These are phyloP conservation scores for Zygosaccharomyces gambellarensis DNA, from an alignment of 805 yeast species.

Conservation along the genomic window DNA sequence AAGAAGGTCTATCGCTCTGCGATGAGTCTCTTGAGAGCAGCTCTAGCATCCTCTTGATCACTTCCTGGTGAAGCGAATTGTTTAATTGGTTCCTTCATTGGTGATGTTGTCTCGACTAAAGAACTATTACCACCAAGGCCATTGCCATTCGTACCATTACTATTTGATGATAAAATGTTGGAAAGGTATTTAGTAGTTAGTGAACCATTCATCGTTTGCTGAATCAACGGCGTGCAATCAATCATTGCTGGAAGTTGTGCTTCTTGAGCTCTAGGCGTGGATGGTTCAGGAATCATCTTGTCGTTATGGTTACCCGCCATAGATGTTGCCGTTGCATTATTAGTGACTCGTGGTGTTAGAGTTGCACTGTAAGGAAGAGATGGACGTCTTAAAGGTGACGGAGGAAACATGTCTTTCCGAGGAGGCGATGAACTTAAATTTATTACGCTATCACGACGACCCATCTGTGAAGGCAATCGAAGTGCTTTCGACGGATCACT, in stretches of 20 bases:
- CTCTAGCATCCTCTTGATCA: slow-evolving; percentile 31
- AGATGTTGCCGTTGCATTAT: background rate
- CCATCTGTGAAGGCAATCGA: background rate
- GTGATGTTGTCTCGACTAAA: background rate
- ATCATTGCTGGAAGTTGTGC: slow-evolving; percentile 16
- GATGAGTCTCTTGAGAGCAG: slow-evolving; percentile 29
- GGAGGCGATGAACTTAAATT: slow-evolving; percentile 7
- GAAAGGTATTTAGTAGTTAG: slow-evolving; percentile 19
- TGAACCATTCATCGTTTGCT: slow-evolving; percentile 33
- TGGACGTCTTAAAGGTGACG: slow-evolving; percentile 4
- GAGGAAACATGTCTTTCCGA: slow-evolving; percentile 3
- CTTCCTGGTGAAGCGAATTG: slow-evolving; percentile 5
- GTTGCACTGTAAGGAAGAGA: slow-evolving; percentile 4
- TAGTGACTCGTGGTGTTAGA: background rate
- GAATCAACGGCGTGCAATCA: slow-evolving; percentile 33
- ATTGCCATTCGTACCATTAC: background rate
- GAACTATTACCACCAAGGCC: background rate
- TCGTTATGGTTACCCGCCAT: background rate
- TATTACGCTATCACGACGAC: background rate
- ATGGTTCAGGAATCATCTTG: slow-evolving; percentile 11
- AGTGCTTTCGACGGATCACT: slow-evolving; percentile 4
- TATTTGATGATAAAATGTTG: slow-evolving; percentile 9
- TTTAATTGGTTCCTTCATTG: slow-evolving; percentile 6
- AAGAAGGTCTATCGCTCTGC: slow-evolving; percentile 16
- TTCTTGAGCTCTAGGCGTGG: slow-evolving; percentile 18